A percentile compares a stretch with the other conserved stretches of the same genome.
phyloP scores from a whole-genome alignment of 2,329 filamentous ascomycete species.

The Pseudogymnoascus sp. region DNA sequence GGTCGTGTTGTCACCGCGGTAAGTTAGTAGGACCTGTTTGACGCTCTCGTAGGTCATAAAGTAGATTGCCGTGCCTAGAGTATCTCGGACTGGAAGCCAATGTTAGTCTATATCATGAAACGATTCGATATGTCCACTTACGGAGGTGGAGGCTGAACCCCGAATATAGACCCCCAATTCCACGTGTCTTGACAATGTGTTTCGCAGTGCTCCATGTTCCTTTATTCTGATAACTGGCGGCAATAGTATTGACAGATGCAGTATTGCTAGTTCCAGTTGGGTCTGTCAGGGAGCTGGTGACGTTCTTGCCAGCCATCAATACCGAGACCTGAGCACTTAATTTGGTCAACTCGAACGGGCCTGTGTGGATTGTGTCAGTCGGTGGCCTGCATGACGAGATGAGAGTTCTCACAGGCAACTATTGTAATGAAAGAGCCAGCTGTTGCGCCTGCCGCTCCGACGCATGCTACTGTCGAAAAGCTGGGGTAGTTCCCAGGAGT shows the following conservation, averaged over 20 bases:
- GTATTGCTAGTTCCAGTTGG: conserved; percentile 20
- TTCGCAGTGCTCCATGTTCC: conserved; percentile 69
- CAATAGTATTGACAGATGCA: conserved; percentile 32
- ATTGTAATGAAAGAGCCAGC: conserved; percentile 73
- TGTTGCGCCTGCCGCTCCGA: conserved; percentile 68
- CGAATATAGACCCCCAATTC: conserved; percentile 66
- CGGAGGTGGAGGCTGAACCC: conserved; percentile 71
- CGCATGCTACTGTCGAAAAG: conserved; percentile 64
- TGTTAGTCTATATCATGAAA: conserved; percentile 12
- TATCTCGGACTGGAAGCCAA: conserved; percentile 59
- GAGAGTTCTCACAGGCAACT: conserved; percentile 56
- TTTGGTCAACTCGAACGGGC: conserved; percentile 84
- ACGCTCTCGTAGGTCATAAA: conserved; percentile 85
- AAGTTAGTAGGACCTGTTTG: conserved; percentile 72
- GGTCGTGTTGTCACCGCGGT: conserved; percentile 62
- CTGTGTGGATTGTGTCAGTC: conserved; percentile 31
- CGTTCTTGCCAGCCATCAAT: conserved; percentile 55
- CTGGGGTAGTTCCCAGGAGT: conserved; percentile 63
- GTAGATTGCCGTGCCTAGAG: conserved; percentile 75
- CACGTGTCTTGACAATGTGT: conserved; percentile 68
- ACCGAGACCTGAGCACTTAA: conserved; percentile 79
- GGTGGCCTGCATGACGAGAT: background rate
- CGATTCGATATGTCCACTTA: conserved; percentile 37
- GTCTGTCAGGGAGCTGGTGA: conserved; percentile 28
- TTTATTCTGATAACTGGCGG: conserved; percentile 67